Base-by-base conservation (phyloP, 2,329 filamentous ascomycete genomes). In the Decorospora gaudefroyi region DNA sequence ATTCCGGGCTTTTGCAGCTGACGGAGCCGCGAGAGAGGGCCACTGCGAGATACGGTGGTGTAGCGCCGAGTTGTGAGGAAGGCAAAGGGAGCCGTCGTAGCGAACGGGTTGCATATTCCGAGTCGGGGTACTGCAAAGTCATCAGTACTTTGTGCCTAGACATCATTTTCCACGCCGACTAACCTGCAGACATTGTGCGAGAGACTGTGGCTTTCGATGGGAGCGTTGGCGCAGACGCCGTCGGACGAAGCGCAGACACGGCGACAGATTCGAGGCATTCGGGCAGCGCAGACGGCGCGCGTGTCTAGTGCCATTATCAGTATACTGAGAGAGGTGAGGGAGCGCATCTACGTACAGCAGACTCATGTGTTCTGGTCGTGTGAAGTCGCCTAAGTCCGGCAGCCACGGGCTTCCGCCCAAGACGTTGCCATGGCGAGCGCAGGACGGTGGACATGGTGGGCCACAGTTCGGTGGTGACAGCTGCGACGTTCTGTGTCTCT, bases 401-500 rank as follows among this genome's bases (percentile, higher is more conserved):
- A 32, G 59, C 42, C 31, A 59, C 46, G 16, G 58, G 26, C 51
- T 49, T 62, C 19, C 57, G 59, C 31, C 41, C 54, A 12, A 65
- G 46, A 23, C 53, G 51, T 46, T 66, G 63, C 64, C 65, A 69
- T 15, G 72, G 65, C 9, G 64, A 51, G 37, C 63, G 62, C 42
- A 74, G 46, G 12, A 65, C 59, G 34, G 62, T 56, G 32, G 66
- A 67, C 64, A 76, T 69, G 23, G 67, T 64, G 4, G 71, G 70
- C 67, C 68, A 72, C 37, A 74, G 50, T 52, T 72, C 68, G 34
- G 57, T 56, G 7, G 69, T 64, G 34, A 65, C 59, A 44, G 66
- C 64, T 31, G 68, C 67, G 35, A 78, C 63, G 47, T 73, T 75
- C 78, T 82, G 51, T 35, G 23, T 26, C 17, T 35, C 19, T 23